phyloP scores from a whole-genome alignment of 371 early-diverging fungal species.

The Mortierella sp. region DNA sequence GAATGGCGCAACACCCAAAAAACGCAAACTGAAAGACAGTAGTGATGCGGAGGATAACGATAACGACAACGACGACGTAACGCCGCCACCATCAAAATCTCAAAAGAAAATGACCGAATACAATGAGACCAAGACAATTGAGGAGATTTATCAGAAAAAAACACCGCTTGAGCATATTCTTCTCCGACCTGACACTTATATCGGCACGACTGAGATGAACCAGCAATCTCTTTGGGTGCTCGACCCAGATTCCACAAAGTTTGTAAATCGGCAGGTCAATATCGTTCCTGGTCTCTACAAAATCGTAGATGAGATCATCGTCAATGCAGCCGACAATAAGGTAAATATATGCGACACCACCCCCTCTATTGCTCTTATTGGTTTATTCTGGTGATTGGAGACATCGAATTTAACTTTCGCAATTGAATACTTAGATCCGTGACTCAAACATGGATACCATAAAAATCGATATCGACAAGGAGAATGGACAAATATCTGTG shows the following conservation, averaged over 20 bases:
- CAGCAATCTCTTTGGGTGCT: slow-evolving; percentile 92
- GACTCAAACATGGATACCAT: slow-evolving; percentile 95
- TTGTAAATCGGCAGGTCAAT: slow-evolving; percentile 81
- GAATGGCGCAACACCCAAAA: slow-evolving; percentile 21
- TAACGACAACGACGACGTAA: slow-evolving; percentile 7
- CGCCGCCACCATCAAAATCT: slow-evolving; percentile 38
- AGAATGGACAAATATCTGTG: slow-evolving; percentile 89
- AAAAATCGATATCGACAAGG: slow-evolving; percentile 92
- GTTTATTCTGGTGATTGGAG: background rate
- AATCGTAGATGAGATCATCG: slow-evolving; percentile 99
- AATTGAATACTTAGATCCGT: slow-evolving; percentile 72
- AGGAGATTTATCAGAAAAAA: slow-evolving; percentile 99
- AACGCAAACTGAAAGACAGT: slow-evolving; percentile 32
- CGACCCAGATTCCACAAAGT: slow-evolving; percentile 71
- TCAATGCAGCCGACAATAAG: slow-evolving; percentile 98
- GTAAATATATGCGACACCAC: slow-evolving; percentile 51
- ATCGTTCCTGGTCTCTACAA: slow-evolving; percentile 99
- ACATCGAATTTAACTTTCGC: background rate
- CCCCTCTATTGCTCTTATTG: background rate
- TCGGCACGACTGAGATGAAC: slow-evolving; percentile 96
- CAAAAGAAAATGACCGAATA: slow-evolving; percentile 50
- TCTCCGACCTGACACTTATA: slow-evolving; percentile 99
- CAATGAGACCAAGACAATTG: slow-evolving; percentile 72
- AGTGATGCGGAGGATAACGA: slow-evolving; percentile 18
- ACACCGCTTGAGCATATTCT: slow-evolving; percentile 99